These are phyloP conservation scores for Gossypioides kirkii DNA, from an alignment of 345 rosid genomes.

Conservation along the genomic window DNA sequence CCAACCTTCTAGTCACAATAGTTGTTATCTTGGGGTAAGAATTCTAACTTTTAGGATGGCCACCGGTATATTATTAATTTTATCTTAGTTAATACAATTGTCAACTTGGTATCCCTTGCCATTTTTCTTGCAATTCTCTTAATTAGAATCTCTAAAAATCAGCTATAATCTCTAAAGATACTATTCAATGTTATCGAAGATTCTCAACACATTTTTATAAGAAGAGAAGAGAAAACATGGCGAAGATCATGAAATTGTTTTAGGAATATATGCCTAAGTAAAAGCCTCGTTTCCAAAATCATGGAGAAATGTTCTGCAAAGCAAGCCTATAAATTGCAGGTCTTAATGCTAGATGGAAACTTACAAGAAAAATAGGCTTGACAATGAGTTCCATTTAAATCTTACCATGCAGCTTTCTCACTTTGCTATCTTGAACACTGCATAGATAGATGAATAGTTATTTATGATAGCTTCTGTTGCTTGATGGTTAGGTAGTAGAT, in stretches of 20 bases:
- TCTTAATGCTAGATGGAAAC: not conserved
- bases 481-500: not conserved
- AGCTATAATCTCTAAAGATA: too few relatives aligned
- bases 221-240: not conserved
- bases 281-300: not conserved
- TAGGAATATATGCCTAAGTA: not conserved
- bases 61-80: not conserved
- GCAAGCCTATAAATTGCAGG: not conserved
- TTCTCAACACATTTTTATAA: not conserved
- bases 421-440: not conserved
- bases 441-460: constrained; percentile 2
- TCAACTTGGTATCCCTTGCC: constrained; percentile 5
- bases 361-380: not conserved
- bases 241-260: not conserved
- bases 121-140: not conserved
- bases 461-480: not conserved
- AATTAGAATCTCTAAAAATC: too few relatives aligned
- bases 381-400: not conserved
- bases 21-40: constrained; percentile 64
- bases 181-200: too few relatives aligned
- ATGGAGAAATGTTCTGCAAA: not conserved
- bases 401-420: not conserved
- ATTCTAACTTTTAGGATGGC: constrained; percentile 9
- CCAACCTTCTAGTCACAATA: constrained; percentile 52
- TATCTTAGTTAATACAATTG: not conserved